These are phyloP conservation scores for Trypanosoma congolense DNA, from an alignment of 208 protist species.

Conservation along the genomic window DNA sequence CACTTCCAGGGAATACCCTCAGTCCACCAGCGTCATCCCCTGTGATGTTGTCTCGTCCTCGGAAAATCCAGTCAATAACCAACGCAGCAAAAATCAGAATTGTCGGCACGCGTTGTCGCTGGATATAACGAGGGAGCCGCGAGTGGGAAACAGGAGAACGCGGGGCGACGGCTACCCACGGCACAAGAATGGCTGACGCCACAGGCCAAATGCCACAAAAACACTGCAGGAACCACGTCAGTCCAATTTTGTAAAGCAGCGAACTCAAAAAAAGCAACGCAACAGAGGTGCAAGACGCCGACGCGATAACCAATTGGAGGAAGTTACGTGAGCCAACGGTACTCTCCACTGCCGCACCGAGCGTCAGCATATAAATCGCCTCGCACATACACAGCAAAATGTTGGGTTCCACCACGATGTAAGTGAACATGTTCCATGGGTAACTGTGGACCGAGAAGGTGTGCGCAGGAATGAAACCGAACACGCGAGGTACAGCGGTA, in stretches of 20 bases:
- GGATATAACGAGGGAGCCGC: not conserved
- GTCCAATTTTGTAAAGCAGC: slow-evolving; percentile 12
- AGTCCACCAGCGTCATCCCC: slow-evolving; percentile 15
- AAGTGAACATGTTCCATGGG: slow-evolving; percentile 27
- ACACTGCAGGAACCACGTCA: slow-evolving; percentile 26
- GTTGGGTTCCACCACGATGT: slow-evolving; percentile 17
- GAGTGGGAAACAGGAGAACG: not conserved
- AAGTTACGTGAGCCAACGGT: slow-evolving; percentile 22
- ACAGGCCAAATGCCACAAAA: slow-evolving; percentile 39
- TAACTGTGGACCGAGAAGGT: slow-evolving; percentile 27
- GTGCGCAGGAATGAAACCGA: slow-evolving; percentile 27
- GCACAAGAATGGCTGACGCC: slow-evolving; percentile 25
- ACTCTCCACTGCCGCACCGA: slow-evolving; percentile 28
- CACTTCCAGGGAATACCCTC: slow-evolving; percentile 15
- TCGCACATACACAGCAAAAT: slow-evolving; percentile 13
- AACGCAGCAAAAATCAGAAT: slow-evolving; percentile 8
- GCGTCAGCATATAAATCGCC: slow-evolving; percentile 15
- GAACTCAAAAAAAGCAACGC: slow-evolving; percentile 24
- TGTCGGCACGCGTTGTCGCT: slow-evolving; percentile 11
- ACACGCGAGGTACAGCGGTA: slow-evolving; percentile 12
- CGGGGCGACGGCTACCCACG: slow-evolving; percentile 13
- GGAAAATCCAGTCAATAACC: slow-evolving; percentile 16
- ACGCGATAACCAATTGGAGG: slow-evolving; percentile 21
- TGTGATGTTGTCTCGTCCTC: slow-evolving; percentile 8
- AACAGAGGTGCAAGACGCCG: slow-evolving; percentile 17